These are phyloP conservation scores for Cordyceps farinosa DNA, from an alignment of 2,329 filamentous ascomycete species.

Conservation along the genomic window DNA sequence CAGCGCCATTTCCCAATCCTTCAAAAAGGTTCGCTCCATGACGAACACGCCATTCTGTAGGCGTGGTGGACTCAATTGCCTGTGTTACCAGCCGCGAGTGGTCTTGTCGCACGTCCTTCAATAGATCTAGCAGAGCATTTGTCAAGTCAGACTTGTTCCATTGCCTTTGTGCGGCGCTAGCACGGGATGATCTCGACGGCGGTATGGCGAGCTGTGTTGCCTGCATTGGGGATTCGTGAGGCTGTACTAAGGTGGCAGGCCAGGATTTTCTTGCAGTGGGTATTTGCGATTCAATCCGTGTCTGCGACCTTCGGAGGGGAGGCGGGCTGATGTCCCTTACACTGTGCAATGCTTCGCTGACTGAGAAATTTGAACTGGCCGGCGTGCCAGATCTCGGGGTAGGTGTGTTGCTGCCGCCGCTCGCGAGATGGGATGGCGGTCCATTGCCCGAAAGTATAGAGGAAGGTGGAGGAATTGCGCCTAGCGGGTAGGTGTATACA, in stretches of 20 bases:
- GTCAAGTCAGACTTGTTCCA: constrained; percentile 6
- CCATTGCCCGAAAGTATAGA: constrained; percentile 9
- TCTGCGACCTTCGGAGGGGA: constrained; percentile 24
- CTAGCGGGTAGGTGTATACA: neutral
- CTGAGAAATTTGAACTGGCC: constrained; percentile 1
- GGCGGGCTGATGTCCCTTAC: constrained; percentile 28
- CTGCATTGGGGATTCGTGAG: neutral
- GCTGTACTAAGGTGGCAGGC: constrained; percentile 21
- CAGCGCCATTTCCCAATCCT: constrained; percentile 36
- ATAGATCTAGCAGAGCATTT: constrained; percentile 34
- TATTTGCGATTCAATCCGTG: neutral
- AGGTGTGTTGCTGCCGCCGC: neutral
- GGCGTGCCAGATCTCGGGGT: neutral
- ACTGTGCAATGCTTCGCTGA: neutral
- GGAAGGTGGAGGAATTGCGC: neutral
- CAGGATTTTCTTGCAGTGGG: neutral
- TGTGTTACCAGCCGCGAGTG: constrained; percentile 45
- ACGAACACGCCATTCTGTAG: constrained; percentile 37
- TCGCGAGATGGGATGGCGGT: constrained; percentile 1
- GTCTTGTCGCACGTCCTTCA: constrained; percentile 42
- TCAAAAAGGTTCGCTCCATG: constrained; percentile 48
- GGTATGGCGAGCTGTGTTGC: constrained; percentile 18
- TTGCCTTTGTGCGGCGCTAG: neutral
- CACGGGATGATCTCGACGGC: constrained; percentile 7
- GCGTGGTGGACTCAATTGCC: constrained; percentile 43